Percentiles rank a stretch among this genome's conserved stretches.
Conservation (phyloP, 306 rosid genomes). For the Acacia confusa region DNA sequence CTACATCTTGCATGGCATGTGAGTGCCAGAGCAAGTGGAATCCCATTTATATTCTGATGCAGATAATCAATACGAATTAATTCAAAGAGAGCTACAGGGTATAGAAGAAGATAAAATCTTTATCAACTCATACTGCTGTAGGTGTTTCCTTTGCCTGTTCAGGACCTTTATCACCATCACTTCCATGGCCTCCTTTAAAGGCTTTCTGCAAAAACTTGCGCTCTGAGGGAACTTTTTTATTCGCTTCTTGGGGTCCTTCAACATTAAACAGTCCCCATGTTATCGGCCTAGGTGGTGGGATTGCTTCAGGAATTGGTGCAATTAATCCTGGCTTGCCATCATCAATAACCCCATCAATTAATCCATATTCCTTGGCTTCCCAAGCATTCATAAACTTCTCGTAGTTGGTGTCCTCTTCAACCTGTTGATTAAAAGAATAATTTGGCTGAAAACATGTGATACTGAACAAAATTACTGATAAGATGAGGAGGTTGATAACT, state of each 20-base stretch:
- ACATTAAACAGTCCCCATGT: conserved; percentile 61
- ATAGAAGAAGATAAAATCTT: conserved; percentile 14
- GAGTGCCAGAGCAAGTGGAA: conserved; percentile 22
- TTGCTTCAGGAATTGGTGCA: conserved; percentile 70
- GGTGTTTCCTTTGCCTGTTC: conserved; percentile 53
- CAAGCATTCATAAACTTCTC: conserved; percentile 94
- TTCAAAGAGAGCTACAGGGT: conserved; percentile 6
- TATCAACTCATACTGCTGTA: conserved; percentile 49
- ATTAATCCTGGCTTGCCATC: conserved; percentile 92
- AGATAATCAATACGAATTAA: background rate
- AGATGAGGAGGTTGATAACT: conserved; percentile 18
- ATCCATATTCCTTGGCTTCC: conserved; percentile 92
- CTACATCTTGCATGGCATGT: conserved; percentile 30
- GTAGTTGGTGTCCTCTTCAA: conserved; percentile 77
- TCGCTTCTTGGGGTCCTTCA: conserved; percentile 56
- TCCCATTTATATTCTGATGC: conserved; percentile 12
- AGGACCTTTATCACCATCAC: conserved; percentile 43
- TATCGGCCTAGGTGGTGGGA: conserved; percentile 74
- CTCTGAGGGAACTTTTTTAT: conserved; percentile 76
- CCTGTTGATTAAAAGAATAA: conserved; percentile 43
- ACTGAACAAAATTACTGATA: background rate
- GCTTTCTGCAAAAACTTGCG: conserved; percentile 44
- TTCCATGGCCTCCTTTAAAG: conserved; percentile 33
- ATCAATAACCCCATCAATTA: conserved; percentile 80
- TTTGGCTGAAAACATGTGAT: background rate